Base-by-base conservation (phyloP, 2,329 filamentous ascomycete species). In the Exophiala sp. region DNA sequence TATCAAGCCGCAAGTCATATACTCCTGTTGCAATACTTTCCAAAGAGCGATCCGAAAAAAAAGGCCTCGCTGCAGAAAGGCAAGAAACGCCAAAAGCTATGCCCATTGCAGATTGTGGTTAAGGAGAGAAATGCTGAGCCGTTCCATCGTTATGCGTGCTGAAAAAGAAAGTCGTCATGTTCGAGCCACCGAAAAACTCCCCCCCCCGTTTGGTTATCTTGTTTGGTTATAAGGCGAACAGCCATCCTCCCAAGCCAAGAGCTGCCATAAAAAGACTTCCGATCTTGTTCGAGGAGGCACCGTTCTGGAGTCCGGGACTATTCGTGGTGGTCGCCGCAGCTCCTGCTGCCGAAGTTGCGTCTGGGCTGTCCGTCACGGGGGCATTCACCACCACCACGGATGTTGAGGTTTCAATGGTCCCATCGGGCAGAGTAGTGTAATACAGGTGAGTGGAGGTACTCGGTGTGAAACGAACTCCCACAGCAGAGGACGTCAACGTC, bases 321-420 rank as follows among this genome's bases (percentile, higher is more conserved):
- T 58, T 56, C 1, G 59, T 54, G 8, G 60, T 53, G 13, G 61
- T 63, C 2, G 58, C 34, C 23, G 50, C 55, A 16, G 53, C 59
- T 11, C 50, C 57, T 13, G 55, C 46, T 7, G 52, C 56, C 11
- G 52, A 56, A 1, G 62, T 60, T 2, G 58, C 48, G 19, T 53
- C 60, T 1, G 60, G 61, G 3, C 56, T 52, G 19, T 58, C 49
- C 11, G 66, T 65, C 16, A 53, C 48, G 8, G 51, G 58, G 8
- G 70, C 68, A 37, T 70, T 64, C 38, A 74, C 67, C 27, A 74
- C 63, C 2, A 72, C 69, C n/a, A 73, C 62, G 32, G 68, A 65
- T 9, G 72, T 75, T 51, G 71, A 64, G 35, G 71, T 73, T 55
- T 63, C 65, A 18, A 67, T 46, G 13, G 60, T 62, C n/a, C 72